Base-by-base conservation (phyloP, 2,329 filamentous ascomycete genomes). In the Geosmithia flava region DNA sequence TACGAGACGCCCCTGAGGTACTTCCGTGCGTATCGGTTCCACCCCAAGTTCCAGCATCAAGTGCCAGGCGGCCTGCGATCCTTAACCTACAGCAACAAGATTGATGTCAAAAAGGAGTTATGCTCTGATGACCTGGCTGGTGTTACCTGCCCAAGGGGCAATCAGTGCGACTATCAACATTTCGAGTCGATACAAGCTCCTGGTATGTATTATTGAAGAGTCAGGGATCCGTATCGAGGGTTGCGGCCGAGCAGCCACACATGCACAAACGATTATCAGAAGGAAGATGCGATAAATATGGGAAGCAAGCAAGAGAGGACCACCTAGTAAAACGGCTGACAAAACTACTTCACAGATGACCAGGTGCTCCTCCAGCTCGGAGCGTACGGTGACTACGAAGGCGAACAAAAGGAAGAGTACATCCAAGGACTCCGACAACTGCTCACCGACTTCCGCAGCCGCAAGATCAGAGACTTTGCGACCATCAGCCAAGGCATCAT, bases 51-150 rank as follows among this genome's bases (percentile, higher is more conserved):
- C 66, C 70, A 73, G 54, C 65, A 83, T 46, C 70, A 78, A 49
- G 81, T 95, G 49, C 62, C 78, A 49, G 84, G 83, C 52, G 91
- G 91, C 42, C 83, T 89, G 60, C 83, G 85, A 60, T 97, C 93
- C 53, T 74, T 94, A 70, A 97, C 90, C 42, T 97, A 91, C 68
- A 96, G 87, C 68, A 87, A 95, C 66, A 83, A 82, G 56, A 95
- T 98, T 65, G 81, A 96, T 61, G 74, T 81, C 20, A 73, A 79
- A 51, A 81, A 77, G 56, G 76, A 78, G 52, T 60, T 97, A 45
- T 98, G 93, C 65, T 83, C 80, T 39, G 83, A 79, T 57, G 87
- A 95, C 64, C 68, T 86, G 53, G 72, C 74, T 45, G 81, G 81
- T 47, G 80, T 80, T 51, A 69, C 73, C 54, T 97, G 93, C 53